Percentiles rank a stretch among this genome's conserved stretches.
These are phyloP conservation scores for Lactuca saligna DNA, from an alignment of 129 eudicot genomes.

Conservation along the genomic window DNA sequence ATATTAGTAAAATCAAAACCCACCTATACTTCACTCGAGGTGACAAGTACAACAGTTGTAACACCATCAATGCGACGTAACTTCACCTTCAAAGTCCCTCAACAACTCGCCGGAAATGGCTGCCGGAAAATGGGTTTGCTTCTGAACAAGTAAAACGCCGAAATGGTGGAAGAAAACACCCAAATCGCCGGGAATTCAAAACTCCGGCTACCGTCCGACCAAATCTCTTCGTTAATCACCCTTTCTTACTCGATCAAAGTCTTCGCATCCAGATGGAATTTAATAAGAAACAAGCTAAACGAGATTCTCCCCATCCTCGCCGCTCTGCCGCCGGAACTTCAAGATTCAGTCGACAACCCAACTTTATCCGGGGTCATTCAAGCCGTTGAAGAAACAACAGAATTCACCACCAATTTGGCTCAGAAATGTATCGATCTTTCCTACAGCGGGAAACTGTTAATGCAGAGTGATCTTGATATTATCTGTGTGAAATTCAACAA, in stretches of 20 bases:
- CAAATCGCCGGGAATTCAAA: conserved; percentile 27
- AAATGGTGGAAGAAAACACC: conserved; percentile 39
- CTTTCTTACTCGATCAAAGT: conserved; percentile 59
- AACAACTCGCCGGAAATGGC: conserved; percentile 16
- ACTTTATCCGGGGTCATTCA: conserved; percentile 35
- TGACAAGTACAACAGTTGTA: conserved; percentile 11
- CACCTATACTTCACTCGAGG: conserved; percentile 9
- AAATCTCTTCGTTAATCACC: conserved; percentile 46
- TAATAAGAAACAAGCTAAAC: conserved; percentile 55
- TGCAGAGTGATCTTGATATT: conserved; percentile 89
- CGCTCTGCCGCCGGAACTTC: conserved; percentile 40
- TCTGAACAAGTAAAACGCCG: conserved; percentile 9
- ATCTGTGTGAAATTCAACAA: conserved; percentile 46
- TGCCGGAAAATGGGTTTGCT: conserved; percentile 25
- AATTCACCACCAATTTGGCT: conserved; percentile 43
- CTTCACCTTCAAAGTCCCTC: conserved; percentile 16
- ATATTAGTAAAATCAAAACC: neutral
- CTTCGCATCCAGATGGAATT: conserved; percentile 66
- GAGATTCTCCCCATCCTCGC: conserved; percentile 54
- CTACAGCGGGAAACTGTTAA: conserved; percentile 72
- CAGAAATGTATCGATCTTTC: conserved; percentile 44
- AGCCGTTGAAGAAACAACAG: conserved; percentile 41
- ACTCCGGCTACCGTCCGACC: conserved; percentile 43
- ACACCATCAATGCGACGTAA: conserved; percentile 12
- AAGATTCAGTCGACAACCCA: conserved; percentile 31